phyloP scores from a whole-genome alignment of 805 yeast species.

The Candida ponderosae region DNA sequence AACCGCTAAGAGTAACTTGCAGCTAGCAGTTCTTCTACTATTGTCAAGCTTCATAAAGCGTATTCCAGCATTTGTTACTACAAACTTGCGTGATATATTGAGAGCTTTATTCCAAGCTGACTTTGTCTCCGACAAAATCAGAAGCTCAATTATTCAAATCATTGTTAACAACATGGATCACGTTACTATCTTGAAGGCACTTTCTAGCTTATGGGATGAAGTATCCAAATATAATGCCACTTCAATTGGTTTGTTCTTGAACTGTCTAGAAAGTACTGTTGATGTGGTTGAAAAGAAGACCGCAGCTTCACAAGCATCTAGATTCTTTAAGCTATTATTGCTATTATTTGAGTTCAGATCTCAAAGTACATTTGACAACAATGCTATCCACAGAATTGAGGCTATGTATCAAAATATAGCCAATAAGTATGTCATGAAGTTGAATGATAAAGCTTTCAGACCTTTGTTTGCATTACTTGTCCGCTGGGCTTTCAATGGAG shows the following conservation, averaged over 20 bases:
- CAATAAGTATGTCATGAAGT: slow-evolving; percentile 72
- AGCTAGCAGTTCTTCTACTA: slow-evolving; percentile 63
- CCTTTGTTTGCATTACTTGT: slow-evolving; percentile 83
- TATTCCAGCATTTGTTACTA: slow-evolving; percentile 77
- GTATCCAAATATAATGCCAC: slow-evolving; percentile 29
- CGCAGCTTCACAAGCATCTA: slow-evolving; percentile 62
- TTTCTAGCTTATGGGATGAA: slow-evolving; percentile 56
- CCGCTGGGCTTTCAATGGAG: slow-evolving; percentile 90
- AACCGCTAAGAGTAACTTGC: slow-evolving; percentile 34
- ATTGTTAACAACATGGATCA: slow-evolving; percentile 63
- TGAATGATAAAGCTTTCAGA: slow-evolving; percentile 89
- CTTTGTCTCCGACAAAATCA: slow-evolving; percentile 49
- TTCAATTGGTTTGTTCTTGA: slow-evolving; percentile 64
- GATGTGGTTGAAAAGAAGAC: slow-evolving; percentile 65
- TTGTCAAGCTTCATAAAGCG: slow-evolving; percentile 70
- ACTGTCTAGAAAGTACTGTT: slow-evolving; percentile 56
- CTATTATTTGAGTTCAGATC: slow-evolving; percentile 65
- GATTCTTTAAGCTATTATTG: slow-evolving; percentile 61
- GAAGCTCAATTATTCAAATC: slow-evolving; percentile 53
- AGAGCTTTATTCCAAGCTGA: slow-evolving; percentile 48
- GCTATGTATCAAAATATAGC: slow-evolving; percentile 67
- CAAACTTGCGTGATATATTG: slow-evolving; percentile 59
- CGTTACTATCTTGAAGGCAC: slow-evolving; percentile 50
- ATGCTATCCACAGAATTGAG: slow-evolving; percentile 77
- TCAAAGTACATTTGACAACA: slow-evolving; percentile 50